phyloP scores from a whole-genome alignment of 2,329 filamentous ascomycete genomes.

The Eutypa lata region DNA sequence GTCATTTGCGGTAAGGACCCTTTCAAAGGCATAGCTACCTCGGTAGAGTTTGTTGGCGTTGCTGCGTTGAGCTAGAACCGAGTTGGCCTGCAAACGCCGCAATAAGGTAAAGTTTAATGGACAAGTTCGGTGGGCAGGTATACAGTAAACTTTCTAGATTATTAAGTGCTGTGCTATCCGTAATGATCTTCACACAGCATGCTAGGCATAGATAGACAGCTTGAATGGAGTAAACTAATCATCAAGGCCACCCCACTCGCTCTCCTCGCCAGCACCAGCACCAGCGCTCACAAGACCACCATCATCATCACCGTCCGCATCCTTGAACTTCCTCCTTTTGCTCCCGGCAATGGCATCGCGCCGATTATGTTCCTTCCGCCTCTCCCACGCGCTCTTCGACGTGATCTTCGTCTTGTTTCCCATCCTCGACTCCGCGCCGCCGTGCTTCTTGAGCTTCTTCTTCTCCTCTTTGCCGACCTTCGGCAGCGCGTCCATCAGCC shows the following conservation, averaged over 20 bases:
- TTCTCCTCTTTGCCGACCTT: constrained; percentile 79
- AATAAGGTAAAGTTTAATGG: too few species aligned
- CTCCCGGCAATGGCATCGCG: constrained; percentile 61
- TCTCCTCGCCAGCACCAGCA: constrained; percentile 27
- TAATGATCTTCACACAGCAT: too few species aligned
- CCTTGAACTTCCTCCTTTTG: constrained; percentile 48
- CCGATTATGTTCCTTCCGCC: constrained; percentile 64
- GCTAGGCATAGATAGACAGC: too few species aligned
- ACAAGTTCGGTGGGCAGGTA: too few species aligned
- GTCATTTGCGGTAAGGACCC: too few species aligned
- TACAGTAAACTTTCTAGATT: too few species aligned
- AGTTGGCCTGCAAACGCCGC: too few species aligned
- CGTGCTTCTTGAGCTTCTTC: constrained; percentile 76
- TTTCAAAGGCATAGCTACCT: too few species aligned
- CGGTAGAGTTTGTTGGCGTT: too few species aligned
- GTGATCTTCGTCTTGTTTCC: constrained; percentile 72
- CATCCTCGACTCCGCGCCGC: constrained; percentile 69
- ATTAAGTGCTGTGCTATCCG: too few species aligned
- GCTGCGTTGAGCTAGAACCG: too few species aligned
- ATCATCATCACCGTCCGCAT: constrained; percentile 23
- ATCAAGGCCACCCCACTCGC: constrained; percentile 49
- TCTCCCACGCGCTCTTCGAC: constrained; percentile 74
- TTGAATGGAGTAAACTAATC: too few species aligned
- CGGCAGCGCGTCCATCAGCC: constrained; percentile 85
- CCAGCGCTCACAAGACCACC: constrained; percentile 14